These are phyloP conservation scores for Wickerhamiella sergipiensis DNA, from an alignment of 805 yeast genomes.

Conservation along the genomic window DNA sequence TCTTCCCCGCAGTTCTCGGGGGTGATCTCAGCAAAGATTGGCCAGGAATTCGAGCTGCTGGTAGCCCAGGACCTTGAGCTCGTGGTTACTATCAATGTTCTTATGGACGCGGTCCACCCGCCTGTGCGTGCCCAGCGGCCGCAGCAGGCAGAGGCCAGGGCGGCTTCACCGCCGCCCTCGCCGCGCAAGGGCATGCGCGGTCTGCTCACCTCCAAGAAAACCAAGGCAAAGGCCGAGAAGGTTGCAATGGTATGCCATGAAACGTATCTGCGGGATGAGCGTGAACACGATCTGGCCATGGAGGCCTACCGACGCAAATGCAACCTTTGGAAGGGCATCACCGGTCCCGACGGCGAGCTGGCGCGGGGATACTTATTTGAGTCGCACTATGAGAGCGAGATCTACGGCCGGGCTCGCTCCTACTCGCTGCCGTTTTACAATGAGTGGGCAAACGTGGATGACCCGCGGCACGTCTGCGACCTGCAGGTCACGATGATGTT, in stretches of 20 bases:
- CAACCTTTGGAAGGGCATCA: constrained; percentile 38
- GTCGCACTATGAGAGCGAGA: constrained; percentile 39
- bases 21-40: constrained; percentile 11
- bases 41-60: constrained; percentile 66
- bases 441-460: constrained; percentile 55
- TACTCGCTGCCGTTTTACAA: constrained; percentile 54
- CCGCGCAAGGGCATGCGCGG: constrained; percentile 17
- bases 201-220: constrained; percentile 14
- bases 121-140: constrained; percentile 7
- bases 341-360: constrained; percentile 83
- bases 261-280: constrained; percentile 1
- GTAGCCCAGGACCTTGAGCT: constrained; percentile 50
- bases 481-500: constrained; percentile 54
- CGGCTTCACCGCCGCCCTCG: constrained; percentile 2
- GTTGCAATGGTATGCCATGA: constrained; percentile 1
- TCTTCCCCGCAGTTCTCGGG: constrained; percentile 12
- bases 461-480: constrained; percentile 51
- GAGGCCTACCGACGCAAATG: constrained; percentile 16
- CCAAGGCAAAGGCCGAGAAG: constrained; percentile 2
- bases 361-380: constrained; percentile 62
- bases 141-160: not conserved
- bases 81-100: constrained; percentile 50
- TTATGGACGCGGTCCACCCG: constrained; percentile 35
- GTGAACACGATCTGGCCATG: constrained; percentile 12
- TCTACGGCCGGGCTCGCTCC: constrained; percentile 39